phyloP scores from a whole-genome alignment of 2,329 filamentous ascomycete genomes.

The Aspergillus sp. region DNA sequence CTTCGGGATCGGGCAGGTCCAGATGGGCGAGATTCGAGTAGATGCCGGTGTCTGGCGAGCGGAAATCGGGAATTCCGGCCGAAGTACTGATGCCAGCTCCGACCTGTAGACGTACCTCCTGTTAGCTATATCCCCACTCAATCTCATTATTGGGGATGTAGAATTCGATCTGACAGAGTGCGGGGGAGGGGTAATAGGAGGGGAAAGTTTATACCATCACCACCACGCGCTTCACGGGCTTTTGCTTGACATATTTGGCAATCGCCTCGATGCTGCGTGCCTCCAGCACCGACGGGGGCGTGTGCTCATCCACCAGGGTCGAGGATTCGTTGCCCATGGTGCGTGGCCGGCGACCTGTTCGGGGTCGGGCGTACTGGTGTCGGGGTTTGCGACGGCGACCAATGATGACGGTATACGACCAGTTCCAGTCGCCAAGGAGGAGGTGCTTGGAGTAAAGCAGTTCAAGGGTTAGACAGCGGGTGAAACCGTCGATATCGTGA shows the following conservation, averaged over 20 bases:
- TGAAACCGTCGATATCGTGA: background rate
- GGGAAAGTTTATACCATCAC: conserved; percentile 63
- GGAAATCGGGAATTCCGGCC: conserved; percentile 80
- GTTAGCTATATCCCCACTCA: background rate
- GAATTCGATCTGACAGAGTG: background rate
- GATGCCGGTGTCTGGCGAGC: conserved; percentile 87
- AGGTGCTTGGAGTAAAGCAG: background rate
- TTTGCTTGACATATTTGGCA: conserved; percentile 76
- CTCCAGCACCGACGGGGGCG: conserved; percentile 65
- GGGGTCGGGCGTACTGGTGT: conserved; percentile 23
- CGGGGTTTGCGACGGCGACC: conserved; percentile 27
- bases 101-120: conserved; percentile 50
- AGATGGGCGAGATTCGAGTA: conserved; percentile 89
- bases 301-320: conserved; percentile 63
- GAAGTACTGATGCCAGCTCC: conserved; percentile 74
- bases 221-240: conserved; percentile 69
- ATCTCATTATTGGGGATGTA: background rate
- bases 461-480: background rate
- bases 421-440: background rate
- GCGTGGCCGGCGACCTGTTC: conserved; percentile 21
- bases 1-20: conserved; percentile 84
- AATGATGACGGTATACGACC: conserved; percentile 18
- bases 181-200: conserved; percentile 8
- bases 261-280: conserved; percentile 71
- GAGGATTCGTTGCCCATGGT: conserved; percentile 86